These are phyloP conservation scores for Omphalotus olearius DNA, from an alignment of 1,284 basidiomycete genomes.

Conservation along the genomic window DNA sequence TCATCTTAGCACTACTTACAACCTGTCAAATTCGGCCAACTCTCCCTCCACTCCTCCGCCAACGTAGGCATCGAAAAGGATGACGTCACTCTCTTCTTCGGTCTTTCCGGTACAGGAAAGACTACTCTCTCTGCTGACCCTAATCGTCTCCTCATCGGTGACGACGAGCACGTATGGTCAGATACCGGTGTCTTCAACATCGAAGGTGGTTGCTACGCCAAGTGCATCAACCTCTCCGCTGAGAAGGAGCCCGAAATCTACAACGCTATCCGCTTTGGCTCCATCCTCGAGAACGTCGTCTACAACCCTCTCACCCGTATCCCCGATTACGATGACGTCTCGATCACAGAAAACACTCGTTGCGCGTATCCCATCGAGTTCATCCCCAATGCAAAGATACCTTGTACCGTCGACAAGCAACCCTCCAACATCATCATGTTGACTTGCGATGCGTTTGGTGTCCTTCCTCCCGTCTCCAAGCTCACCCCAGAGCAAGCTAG, in stretches of 20 bases:
- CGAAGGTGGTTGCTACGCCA: constrained; percentile 99
- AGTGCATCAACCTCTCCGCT: constrained; percentile 93
- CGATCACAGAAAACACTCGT: constrained; percentile 98
- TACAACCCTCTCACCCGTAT: constrained; percentile 87
- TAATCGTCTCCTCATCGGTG: constrained; percentile 86
- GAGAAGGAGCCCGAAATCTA: constrained; percentile 99
- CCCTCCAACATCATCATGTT: constrained; percentile 97
- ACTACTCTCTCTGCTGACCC: constrained; percentile 96
- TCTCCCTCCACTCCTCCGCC: constrained; percentile 98
- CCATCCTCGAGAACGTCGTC: constrained; percentile 98
- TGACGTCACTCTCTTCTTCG: constrained; percentile 99
- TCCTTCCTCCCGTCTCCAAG: constrained; percentile 93
- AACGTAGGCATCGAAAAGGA: constrained; percentile 89
- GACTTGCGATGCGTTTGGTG: constrained; percentile 98
- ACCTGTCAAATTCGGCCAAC: constrained; percentile 97
- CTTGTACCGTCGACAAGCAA: constrained; percentile 81
- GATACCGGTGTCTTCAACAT: constrained; percentile 99
- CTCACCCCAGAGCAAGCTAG: constrained; percentile 93
- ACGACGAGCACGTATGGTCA: constrained; percentile 98
- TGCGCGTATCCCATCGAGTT: constrained; percentile 97
- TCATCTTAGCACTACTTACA: constrained; percentile 85
- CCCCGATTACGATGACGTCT: constrained; percentile 95
- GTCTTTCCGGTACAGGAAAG: constrained; percentile 98
- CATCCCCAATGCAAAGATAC: constrained; percentile 95
- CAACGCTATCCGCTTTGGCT: constrained; percentile 93